A percentile compares a stretch with the other conserved stretches of the same genome.
These are phyloP conservation scores for Carex cristatella DNA, from an alignment of 176 grass and related monocot species.

Conservation along the genomic window DNA sequence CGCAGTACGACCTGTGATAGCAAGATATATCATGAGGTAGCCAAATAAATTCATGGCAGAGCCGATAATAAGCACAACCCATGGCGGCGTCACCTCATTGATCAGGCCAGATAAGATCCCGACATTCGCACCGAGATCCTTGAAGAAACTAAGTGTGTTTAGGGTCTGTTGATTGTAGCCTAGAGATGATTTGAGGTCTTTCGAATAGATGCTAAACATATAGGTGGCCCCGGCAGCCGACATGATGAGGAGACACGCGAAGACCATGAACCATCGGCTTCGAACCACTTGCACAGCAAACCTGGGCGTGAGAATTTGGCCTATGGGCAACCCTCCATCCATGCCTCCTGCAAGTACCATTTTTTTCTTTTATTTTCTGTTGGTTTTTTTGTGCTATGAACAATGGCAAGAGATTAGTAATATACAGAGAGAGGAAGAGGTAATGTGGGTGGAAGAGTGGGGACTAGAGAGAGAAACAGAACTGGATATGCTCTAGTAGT, in stretches of 20 bases:
- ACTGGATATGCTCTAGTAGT: neutral
- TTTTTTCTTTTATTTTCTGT: neutral
- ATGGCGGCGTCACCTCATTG: constrained; percentile 68
- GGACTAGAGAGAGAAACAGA: neutral
- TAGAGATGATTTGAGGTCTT: constrained; percentile 45
- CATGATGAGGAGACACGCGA: constrained; percentile 72
- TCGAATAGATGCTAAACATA: constrained; percentile 71
- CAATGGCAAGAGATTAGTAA: neutral
- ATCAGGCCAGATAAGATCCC: constrained; percentile 59
- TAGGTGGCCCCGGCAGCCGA: constrained; percentile 65
- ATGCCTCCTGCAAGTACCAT: constrained; percentile 48
- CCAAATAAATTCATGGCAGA: constrained; percentile 63
- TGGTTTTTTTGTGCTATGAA: neutral
- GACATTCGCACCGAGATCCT: constrained; percentile 71
- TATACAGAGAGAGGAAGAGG: neutral
- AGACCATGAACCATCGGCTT: constrained; percentile 85
- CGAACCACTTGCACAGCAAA: constrained; percentile 50
- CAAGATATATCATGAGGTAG: constrained; percentile 77
- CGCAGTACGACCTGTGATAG: constrained; percentile 30
- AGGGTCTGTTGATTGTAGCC: constrained; percentile 79
- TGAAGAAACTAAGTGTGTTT: constrained; percentile 81
- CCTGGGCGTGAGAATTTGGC: constrained; percentile 21
- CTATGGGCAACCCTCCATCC: constrained; percentile 14
- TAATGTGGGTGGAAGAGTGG: neutral
- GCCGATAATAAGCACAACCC: constrained; percentile 57